These are phyloP conservation scores for Macaranga tanarius DNA, from an alignment of 441 rosid species.

Conservation along the genomic window DNA sequence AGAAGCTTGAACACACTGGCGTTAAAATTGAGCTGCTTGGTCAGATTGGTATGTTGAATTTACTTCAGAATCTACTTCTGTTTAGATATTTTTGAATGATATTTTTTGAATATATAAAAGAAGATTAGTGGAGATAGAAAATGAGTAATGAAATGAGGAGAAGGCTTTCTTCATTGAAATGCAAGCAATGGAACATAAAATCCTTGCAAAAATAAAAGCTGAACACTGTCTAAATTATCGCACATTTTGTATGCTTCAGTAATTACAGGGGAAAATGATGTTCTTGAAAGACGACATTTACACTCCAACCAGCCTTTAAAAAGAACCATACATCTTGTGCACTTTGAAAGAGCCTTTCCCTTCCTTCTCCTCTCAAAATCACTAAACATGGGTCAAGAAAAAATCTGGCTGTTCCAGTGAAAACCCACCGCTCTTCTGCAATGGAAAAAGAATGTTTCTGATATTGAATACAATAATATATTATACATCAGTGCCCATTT, in stretches of 20 bases:
- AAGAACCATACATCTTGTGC: background rate
- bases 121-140: background rate
- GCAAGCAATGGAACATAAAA: background rate
- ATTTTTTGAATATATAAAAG: background rate
- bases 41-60: constrained; percentile 66
- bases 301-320: background rate
- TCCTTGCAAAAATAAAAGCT: background rate
- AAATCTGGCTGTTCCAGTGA: background rate
- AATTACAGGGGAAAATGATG: background rate
- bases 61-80: background rate
- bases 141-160: background rate
- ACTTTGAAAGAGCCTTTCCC: background rate
- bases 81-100: background rate
- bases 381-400: background rate
- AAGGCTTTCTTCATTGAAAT: background rate
- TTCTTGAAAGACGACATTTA: background rate
- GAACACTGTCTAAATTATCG: background rate
- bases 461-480: background rate
- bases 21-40: constrained; percentile 92
- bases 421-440: background rate
- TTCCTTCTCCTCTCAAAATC: background rate
- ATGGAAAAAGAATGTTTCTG: background rate
- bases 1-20: constrained; percentile 88
- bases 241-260: background rate
- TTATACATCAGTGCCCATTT: no score